phyloP scores from a whole-genome alignment of 305 asterid species.

The Stenogyne calaminthoides region DNA sequence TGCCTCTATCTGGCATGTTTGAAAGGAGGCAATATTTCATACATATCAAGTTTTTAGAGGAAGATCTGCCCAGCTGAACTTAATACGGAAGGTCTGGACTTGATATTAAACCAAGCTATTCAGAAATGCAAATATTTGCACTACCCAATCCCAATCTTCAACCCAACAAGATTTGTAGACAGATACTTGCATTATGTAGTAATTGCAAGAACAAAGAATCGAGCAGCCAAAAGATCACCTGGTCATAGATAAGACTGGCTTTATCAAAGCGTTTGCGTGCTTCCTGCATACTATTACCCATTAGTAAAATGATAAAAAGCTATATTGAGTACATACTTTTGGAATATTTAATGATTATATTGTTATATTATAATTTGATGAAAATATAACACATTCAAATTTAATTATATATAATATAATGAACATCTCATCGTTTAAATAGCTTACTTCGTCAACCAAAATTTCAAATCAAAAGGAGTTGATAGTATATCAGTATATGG shows the following conservation, averaged over 20 bases:
- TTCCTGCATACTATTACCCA: conserved; percentile 68
- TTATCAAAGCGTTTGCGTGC: conserved; percentile 97
- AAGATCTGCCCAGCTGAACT: conserved; percentile 6
- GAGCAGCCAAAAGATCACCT: conserved; percentile 54
- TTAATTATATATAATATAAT: neutral
- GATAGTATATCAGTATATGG: conserved; percentile 4
- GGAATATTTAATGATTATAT: neutral
- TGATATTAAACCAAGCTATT: neutral
- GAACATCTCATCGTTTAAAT: neutral
- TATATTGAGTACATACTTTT: neutral
- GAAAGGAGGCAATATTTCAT: neutral
- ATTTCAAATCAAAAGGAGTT: conserved; percentile 22
- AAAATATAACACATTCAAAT: neutral
- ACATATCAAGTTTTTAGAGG: conserved; percentile 4
- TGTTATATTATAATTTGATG: neutral
- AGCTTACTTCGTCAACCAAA: conserved; percentile 3
- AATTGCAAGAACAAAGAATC: conserved; percentile 12
- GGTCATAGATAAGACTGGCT: conserved; percentile 97
- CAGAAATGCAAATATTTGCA: conserved; percentile 3
- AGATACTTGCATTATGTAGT: conserved; percentile 8
- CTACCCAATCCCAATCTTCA: conserved; percentile 22
- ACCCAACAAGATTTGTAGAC: neutral
- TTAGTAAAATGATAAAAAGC: conserved; percentile 32
- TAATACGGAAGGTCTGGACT: neutral
- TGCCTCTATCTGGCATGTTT: neutral